Evolutionary conservation across 1,284 basidiomycete genomes (phyloP), one percentile per base, ranked within the genome.

Genomic region (Apiotrichum gracile): DNA sequence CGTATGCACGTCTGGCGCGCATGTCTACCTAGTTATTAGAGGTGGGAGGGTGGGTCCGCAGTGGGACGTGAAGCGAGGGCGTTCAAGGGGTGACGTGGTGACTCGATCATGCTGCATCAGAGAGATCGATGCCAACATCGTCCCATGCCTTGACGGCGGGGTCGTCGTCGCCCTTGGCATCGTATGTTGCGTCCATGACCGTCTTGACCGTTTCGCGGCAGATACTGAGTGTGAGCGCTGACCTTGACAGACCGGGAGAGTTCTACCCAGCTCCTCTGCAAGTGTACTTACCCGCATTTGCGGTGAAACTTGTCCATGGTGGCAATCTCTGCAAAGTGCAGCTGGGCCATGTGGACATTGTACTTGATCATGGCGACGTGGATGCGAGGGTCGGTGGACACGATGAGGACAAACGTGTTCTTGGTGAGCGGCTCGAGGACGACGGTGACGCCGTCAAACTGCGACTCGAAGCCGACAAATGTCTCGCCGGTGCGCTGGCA

Each of bases 361-460:
- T 76, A 73, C 59, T 76, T 75, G 57, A 80, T 62, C 29, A 78
- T 68, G 13, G 74, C 74, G 24, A 78, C 64, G 58, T 79, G 87
- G 64, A 94, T 86, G 66, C 84, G 82, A 0, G 88, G 87, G 69
- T 96, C 85, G 56, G 90, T 86, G 12, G 90, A 85, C 33, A 98
- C 82, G 54, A 74, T 51, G 67, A 98, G 79, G 52, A 97, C 86
- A 66, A 92, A 97, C 0, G 94, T 97, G 73, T 94, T 97, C 64
- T 83, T 82, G 14, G 94, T 97, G 76, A 98, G 81, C 63, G 89
- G 87, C 65, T 97, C 93, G 43, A 98, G 81, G n/a, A 96, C 89
- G 2, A 92, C 90, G 0, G 88, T 88, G 66, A 70, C 72, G 19
- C 70, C 90, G 83, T 60, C 84, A 78, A 59, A 91, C 77, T 73